Evolutionary conservation across 306 rosid species (phyloP).

Genomic region (Prinsepia uniflora): DNA sequence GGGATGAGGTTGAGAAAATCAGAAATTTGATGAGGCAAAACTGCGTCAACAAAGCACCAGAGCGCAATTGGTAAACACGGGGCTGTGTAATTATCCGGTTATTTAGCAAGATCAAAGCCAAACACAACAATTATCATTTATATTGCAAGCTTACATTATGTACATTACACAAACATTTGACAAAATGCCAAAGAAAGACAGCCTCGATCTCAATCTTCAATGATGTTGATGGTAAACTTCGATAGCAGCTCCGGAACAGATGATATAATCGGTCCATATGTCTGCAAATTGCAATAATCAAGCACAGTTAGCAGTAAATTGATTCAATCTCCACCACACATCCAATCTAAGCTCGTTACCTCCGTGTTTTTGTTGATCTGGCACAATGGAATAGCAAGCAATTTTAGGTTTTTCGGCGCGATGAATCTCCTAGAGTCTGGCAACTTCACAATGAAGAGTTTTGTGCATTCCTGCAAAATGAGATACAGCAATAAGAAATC

Average conservation of each 20-base stretch:
- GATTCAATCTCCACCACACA: not conserved
- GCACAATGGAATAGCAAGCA: conserved; percentile 84
- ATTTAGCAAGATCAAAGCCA: not conserved
- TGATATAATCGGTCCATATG: conserved; percentile 73
- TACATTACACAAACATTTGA: not conserved
- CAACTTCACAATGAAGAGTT: conserved; percentile 73
- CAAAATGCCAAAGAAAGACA: not conserved
- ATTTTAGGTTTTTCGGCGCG: conserved; percentile 65
- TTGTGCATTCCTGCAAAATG: conserved; percentile 65
- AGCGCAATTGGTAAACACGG: conserved; percentile 43
- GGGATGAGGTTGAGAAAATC: conserved; percentile 81
- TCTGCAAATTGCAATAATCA: conserved; percentile 43
- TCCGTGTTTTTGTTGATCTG: conserved; percentile 66
- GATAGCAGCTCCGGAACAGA: conserved; percentile 73
- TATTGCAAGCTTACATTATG: not conserved
- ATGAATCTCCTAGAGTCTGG: conserved; percentile 65
- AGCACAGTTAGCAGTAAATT: not conserved
- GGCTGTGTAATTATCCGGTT: too few relatives aligned
- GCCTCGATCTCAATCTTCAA: conserved; percentile 29
- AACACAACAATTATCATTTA: not conserved
- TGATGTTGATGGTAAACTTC: conserved; percentile 62
- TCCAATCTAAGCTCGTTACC: conserved; percentile 39
- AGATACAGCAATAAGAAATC: conserved; percentile 17
- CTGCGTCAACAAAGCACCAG: conserved; percentile 54
- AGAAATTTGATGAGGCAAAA: conserved; percentile 53